phyloP scores from a whole-genome alignment of 2,329 filamentous ascomycete species.

The Trichoderma lentiforme region DNA sequence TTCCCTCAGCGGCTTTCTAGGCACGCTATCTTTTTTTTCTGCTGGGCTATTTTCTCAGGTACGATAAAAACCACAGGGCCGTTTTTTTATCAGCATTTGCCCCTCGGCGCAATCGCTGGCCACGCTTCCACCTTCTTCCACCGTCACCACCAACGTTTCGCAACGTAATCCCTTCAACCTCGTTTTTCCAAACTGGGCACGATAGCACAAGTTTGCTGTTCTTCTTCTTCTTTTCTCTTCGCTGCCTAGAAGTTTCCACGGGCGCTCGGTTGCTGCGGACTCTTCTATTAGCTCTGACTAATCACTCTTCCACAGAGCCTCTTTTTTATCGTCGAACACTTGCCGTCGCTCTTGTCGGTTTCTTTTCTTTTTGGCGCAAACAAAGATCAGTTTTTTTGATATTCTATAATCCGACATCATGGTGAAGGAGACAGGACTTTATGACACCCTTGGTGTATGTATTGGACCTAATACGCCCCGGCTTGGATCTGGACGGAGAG shows the following conservation, averaged over 20 bases:
- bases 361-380: slow-evolving; percentile 7
- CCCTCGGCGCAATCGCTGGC: slow-evolving; percentile 10
- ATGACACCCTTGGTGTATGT: slow-evolving; percentile 74
- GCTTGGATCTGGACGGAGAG: background rate
- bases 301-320: slow-evolving; percentile 12
- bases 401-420: slow-evolving; percentile 46
- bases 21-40: slow-evolving; percentile 14
- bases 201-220: background rate
- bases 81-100: slow-evolving; percentile 6
- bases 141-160: background rate
- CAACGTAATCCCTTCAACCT: background rate
- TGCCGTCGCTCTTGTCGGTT: background rate
- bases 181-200: background rate
- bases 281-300: slow-evolving; percentile 10
- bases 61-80: background rate
- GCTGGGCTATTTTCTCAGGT: slow-evolving; percentile 11
- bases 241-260: slow-evolving; percentile 2
- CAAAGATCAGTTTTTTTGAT: slow-evolving; percentile 3
- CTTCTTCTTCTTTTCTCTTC: background rate
- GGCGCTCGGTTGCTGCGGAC: background rate
- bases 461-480: background rate
- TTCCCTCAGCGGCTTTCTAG: slow-evolving; percentile 4
- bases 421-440: slow-evolving; percentile 77
- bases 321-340: background rate
- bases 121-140: slow-evolving; percentile 1